phyloP scores from a whole-genome alignment of 352 stramenopile species.

The Phytophthora foliorum region DNA sequence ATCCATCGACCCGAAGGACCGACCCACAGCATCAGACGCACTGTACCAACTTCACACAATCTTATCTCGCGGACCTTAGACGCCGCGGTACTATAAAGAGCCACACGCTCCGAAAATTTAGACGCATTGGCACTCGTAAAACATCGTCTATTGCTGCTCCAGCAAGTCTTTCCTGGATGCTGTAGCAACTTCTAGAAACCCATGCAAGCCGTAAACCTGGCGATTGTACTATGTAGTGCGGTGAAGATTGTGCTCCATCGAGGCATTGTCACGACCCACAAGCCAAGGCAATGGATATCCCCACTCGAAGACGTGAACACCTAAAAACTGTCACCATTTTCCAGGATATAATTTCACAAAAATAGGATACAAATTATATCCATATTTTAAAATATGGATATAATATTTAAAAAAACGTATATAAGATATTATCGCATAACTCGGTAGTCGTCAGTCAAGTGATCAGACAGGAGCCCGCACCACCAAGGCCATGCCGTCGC shows the following conservation, averaged over 20 bases:
- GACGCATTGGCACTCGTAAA: conserved; percentile 6
- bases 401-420: no score
- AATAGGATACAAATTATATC: no score
- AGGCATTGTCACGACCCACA: neutral
- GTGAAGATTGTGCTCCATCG: neutral
- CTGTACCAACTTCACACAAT: conserved; percentile 57
- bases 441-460: conserved; percentile 12
- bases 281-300: neutral
- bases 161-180: no score
- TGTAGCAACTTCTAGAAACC: neutral
- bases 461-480: neutral
- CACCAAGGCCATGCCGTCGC: conserved; percentile 16
- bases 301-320: no score
- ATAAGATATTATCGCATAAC: no score
- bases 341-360: no score
- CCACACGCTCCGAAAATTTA: conserved; percentile 24
- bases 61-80: conserved; percentile 33
- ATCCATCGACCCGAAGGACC: conserved; percentile 43
- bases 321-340: no score
- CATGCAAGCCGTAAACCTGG: neutral
- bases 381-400: no score
- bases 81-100: conserved; percentile 29
- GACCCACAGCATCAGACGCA: conserved; percentile 47
- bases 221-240: neutral
- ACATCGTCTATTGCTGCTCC: no score